phyloP scores from a whole-genome alignment of 2,329 filamentous ascomycete genomes.

The Calcarisporium arbuscula region DNA sequence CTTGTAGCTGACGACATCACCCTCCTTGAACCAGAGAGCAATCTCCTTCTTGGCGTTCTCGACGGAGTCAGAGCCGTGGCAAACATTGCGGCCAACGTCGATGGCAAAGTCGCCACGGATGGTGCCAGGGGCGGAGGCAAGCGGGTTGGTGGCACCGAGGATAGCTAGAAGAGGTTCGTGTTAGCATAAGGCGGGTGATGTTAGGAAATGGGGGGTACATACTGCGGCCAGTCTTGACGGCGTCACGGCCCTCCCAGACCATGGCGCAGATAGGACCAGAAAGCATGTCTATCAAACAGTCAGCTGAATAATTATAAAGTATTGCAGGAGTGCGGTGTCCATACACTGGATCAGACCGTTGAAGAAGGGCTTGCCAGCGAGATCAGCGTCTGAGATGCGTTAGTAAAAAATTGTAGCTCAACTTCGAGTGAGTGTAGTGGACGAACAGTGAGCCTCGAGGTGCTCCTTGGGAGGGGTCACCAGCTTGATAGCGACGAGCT shows the following conservation, averaged over 20 bases:
- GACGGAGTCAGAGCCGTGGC: conserved; percentile 98
- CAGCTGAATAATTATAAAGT: conserved; percentile 1
- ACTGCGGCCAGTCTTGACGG: conserved; percentile 96
- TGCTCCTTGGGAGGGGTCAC: conserved; percentile 82
- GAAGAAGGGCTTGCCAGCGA: conserved; percentile 96
- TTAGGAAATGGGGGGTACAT: conserved; percentile 29
- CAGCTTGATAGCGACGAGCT: conserved; percentile 98
- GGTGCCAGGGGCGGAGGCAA: conserved; percentile 89
- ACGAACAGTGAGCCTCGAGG: conserved; percentile 90
- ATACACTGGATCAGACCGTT: conserved; percentile 83
- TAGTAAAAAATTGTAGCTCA: conserved; percentile 15
- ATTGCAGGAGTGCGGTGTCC: conserved; percentile 24
- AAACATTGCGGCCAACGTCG: conserved; percentile 87
- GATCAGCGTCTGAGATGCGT: conserved; percentile 62
- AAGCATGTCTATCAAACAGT: conserved; percentile 69
- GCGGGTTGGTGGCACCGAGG: conserved; percentile 98
- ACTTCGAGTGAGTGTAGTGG: neutral
- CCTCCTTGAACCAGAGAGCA: conserved; percentile 91
- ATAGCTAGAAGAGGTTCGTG: conserved; percentile 49
- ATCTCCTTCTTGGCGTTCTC: conserved; percentile 99
- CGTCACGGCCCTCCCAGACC: conserved; percentile 99
- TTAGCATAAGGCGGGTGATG: conserved; percentile 1
- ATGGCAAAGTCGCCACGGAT: conserved; percentile 94
- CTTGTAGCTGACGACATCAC: conserved; percentile 83
- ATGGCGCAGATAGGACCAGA: conserved; percentile 97